phyloP scores from a whole-genome alignment of 768 basidiomycete species.

The Tricholoma matsutake region DNA sequence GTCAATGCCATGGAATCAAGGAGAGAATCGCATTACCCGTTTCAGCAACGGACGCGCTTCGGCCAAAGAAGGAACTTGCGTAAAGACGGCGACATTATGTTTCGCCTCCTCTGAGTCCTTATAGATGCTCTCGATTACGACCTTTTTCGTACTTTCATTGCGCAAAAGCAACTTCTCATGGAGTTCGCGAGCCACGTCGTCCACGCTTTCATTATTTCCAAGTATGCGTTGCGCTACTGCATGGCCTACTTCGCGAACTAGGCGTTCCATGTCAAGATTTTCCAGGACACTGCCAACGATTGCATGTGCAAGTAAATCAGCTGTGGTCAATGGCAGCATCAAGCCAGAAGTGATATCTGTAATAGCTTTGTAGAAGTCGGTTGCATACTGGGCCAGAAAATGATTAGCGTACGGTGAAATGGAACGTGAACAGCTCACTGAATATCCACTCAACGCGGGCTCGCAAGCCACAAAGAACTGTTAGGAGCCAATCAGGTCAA shows the following conservation, averaged over 20 bases:
- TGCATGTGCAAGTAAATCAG: conserved; percentile 90
- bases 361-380: conserved; percentile 93
- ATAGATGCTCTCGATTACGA: conserved; percentile 96
- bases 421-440: conserved; percentile 44
- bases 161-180: conserved; percentile 88
- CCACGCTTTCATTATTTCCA: conserved; percentile 91
- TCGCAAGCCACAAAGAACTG: conserved; percentile 99
- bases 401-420: conserved; percentile 1
- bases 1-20: conserved; percentile 9
- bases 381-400: conserved; percentile 62
- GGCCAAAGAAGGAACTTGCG: conserved; percentile 60
- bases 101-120: conserved; percentile 83
- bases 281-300: conserved; percentile 96
- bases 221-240: conserved; percentile 92
- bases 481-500: conserved; percentile 3
- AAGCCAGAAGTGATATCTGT: conserved; percentile 91
- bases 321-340: conserved; percentile 95
- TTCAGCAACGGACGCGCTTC: conserved; percentile 78
- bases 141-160: conserved; percentile 96
- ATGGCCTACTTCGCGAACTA: conserved; percentile 91
- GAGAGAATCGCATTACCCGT: conserved; percentile 48
- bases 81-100: conserved; percentile 89
- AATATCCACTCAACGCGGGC: conserved; percentile 90
- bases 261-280: conserved; percentile 96
- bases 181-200: conserved; percentile 92